Evolutionary conservation across 768 basidiomycete genomes (phyloP).

Genomic region (Mycena rosella): DNA sequence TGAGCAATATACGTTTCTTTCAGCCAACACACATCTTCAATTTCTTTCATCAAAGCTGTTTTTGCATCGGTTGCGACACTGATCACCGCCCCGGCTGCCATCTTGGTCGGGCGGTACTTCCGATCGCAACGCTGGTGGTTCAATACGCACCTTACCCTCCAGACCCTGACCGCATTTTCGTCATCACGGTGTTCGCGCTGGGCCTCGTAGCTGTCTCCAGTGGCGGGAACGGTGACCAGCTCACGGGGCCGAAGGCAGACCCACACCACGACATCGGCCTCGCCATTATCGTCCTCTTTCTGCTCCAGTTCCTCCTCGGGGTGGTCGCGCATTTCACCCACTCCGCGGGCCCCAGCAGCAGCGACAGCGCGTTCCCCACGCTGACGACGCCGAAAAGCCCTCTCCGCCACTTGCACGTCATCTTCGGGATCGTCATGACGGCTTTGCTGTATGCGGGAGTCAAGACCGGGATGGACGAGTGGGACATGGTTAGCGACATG

Average conservation of each 20-base stretch:
- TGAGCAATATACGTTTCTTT: not conserved
- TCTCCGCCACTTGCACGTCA: slow-evolving; percentile 34
- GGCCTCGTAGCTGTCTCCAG: slow-evolving; percentile 27
- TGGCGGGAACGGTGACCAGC: slow-evolving; percentile 32
- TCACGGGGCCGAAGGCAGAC: slow-evolving; percentile 29
- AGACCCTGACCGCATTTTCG: slow-evolving; percentile 27
- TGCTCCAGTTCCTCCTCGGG: slow-evolving; percentile 33
- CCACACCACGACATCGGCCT: slow-evolving; percentile 38
- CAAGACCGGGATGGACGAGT: slow-evolving; percentile 39
- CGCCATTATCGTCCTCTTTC: slow-evolving; percentile 31
- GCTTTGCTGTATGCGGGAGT: slow-evolving; percentile 36
- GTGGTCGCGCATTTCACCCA: slow-evolving; percentile 36
- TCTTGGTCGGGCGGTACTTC: slow-evolving; percentile 37
- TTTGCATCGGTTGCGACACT: slow-evolving; percentile 30
- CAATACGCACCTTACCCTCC: slow-evolving; percentile 32
- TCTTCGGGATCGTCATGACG: slow-evolving; percentile 32
- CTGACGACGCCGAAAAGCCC: slow-evolving; percentile 33
- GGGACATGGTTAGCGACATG: slow-evolving; percentile 32
- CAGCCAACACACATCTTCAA: not conserved
- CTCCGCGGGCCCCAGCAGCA: slow-evolving; percentile 21
- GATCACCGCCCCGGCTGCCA: slow-evolving; percentile 34
- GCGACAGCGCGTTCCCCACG: slow-evolving; percentile 25
- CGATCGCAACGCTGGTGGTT: slow-evolving; percentile 36
- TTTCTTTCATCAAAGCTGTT: slow-evolving; percentile 23
- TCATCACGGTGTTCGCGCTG: slow-evolving; percentile 24